Evolutionary conservation across 202 grass and related monocot genomes (phyloP).

Genomic region (Cymbopogon flexuosus): DNA sequence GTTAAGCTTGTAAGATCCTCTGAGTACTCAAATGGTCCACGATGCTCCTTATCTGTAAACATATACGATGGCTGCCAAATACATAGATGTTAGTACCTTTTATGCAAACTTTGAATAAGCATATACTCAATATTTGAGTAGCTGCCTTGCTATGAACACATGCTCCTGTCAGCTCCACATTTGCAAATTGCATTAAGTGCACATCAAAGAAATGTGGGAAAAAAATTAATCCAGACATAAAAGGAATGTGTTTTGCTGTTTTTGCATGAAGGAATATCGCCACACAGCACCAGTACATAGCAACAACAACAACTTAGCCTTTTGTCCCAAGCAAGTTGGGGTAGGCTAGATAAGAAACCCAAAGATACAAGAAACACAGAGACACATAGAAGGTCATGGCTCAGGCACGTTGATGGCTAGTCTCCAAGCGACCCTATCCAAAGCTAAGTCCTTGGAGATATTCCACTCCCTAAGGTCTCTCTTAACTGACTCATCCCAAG

Average conservation of each 20-base stretch:
- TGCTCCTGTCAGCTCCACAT: not conserved
- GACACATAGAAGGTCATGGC: too few relatives aligned
- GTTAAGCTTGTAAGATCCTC: constrained; percentile 76
- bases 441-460: too few relatives aligned
- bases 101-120: constrained; percentile 8
- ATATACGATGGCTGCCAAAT: constrained; percentile 87
- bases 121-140: not conserved
- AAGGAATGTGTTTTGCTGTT: constrained; percentile 6
- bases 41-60: constrained; percentile 98
- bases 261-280: not conserved
- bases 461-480: too few relatives aligned
- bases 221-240: not conserved
- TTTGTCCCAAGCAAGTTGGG: too few relatives aligned
- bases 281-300: not conserved
- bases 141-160: not conserved
- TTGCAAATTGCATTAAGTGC: constrained; percentile 19
- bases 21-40: constrained; percentile 90
- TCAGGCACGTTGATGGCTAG: too few relatives aligned
- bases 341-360: too few relatives aligned
- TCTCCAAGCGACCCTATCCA: too few relatives aligned
- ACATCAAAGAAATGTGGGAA: not conserved
- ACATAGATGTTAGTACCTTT: constrained; percentile 24
- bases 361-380: too few relatives aligned
- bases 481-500: too few relatives aligned
- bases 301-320: too few relatives aligned